These are phyloP conservation scores for Ehretia macrophylla DNA, from an alignment of 257 asterid genomes.

Conservation along the genomic window DNA sequence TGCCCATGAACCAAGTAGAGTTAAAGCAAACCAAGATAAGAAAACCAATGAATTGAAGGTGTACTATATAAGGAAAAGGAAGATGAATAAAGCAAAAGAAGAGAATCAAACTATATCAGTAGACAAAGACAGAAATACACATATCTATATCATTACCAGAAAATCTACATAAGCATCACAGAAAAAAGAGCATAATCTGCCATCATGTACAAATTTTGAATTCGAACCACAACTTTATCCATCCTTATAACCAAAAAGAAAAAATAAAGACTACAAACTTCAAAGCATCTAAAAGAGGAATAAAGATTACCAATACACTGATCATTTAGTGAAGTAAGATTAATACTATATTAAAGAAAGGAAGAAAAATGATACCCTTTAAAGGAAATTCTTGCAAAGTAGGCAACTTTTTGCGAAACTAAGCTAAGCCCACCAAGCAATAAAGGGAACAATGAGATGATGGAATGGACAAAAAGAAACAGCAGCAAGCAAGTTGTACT, in stretches of 20 bases:
- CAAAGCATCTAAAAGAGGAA: neutral
- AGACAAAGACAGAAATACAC: neutral
- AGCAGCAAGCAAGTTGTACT: neutral
- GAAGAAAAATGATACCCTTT: neutral
- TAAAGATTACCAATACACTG: too few species aligned
- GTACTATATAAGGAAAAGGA: too few species aligned
- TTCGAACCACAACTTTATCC: too few species aligned
- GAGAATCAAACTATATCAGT: neutral
- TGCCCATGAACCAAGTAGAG: neutral
- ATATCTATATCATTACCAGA: neutral
- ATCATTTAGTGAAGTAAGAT: too few species aligned
- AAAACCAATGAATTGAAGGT: too few species aligned
- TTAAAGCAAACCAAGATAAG: neutral
- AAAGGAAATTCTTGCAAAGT: slow-evolving; percentile 1
- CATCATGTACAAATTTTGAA: too few species aligned
- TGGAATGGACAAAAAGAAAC: neutral
- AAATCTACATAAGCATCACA: neutral
- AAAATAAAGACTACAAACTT: neutral
- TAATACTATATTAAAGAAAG: neutral
- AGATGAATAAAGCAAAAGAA: too few species aligned
- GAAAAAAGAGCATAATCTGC: too few species aligned
- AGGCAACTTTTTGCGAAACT: slow-evolving; percentile 2
- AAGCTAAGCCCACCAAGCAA: neutral
- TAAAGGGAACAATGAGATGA: neutral
- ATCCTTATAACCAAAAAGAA: too few species aligned